Base-by-base conservation (phyloP, 2,329 filamentous ascomycete species). In the Fusarium veterinarium region DNA sequence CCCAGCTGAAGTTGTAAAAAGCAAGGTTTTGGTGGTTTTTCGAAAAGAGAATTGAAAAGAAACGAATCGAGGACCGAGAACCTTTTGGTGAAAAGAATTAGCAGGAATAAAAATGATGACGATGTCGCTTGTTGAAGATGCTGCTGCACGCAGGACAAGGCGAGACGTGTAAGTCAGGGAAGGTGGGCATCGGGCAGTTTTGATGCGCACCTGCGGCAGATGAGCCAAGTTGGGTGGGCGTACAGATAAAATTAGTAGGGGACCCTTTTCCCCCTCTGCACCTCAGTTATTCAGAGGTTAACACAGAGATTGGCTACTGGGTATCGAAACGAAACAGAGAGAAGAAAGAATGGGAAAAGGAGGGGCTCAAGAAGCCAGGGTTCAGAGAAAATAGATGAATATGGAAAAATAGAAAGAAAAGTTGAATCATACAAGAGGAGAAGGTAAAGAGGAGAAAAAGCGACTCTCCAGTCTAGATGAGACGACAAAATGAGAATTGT, bases 91-190 rank as follows among this genome's bases (percentile, higher is more conserved):
- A 48, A 51, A 46, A 40, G 46, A 33, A 67, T 60, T 46, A 68
- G 63, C 31, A 57, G 19, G 23, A 57, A 64, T 51, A 57, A 59
- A 37, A 57, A 64, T 51, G 48, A 56, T 68, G 59, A 61, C 35
- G 69, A 25, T 45, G 51, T 38, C n/a, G 30, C 38, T 44, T 56
- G 49, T 46, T 67, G 41, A 67, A 58, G 58, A 44, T 59, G 58
- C 56, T 59, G 62, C 62, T 59, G 62, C 62, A 65, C 46, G 25
- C 38, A 60, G 48, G 63, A 53, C 64, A 61, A 53, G 31, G 55
- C 63, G 40, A 67, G 53, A 74, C 71, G 71, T 73, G 67, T 73
- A 73, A 73, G 71, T 73, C 71, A 61, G 53, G 68, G 71, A 71
- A 74, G 71, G 71, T 74, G 71, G 71, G 67, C 55, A 67, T 74